Conservation (phyloP, 345 rosid genomes). For the Euphorbia pulcherrima region DNA sequence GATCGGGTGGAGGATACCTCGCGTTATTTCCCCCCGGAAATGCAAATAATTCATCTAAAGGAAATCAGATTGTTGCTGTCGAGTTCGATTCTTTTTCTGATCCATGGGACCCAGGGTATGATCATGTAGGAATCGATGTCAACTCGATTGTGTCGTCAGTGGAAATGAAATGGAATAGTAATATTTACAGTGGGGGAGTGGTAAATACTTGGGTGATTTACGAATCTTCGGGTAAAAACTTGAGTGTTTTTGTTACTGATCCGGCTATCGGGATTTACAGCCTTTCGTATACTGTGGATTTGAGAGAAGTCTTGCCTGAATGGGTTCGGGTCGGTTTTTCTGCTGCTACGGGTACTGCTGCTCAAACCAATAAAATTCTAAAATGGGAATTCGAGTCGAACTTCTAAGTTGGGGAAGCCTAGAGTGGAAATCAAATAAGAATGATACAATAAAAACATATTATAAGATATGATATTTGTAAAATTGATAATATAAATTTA, state of each 20-base stretch:
- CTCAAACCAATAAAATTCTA: slow-evolving; percentile 34
- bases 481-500: neutral
- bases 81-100: slow-evolving; percentile 38
- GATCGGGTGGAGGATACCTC: slow-evolving; percentile 39
- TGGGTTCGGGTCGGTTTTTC: slow-evolving; percentile 47
- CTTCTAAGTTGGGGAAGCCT: slow-evolving; percentile 20
- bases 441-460: neutral
- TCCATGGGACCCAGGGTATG: slow-evolving; percentile 37
- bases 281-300: slow-evolving; percentile 34
- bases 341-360: slow-evolving; percentile 41
- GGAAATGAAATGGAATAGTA: slow-evolving; percentile 24
- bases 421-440: neutral
- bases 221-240: slow-evolving; percentile 35
- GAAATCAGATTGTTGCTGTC: slow-evolving; percentile 35
- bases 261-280: slow-evolving; percentile 33
- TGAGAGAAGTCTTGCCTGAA: slow-evolving; percentile 38
- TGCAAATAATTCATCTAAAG: neutral
- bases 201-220: slow-evolving; percentile 48
- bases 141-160: slow-evolving; percentile 36
- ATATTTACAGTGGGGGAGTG: slow-evolving; percentile 27
- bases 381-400: slow-evolving; percentile 43
- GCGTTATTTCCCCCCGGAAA: slow-evolving; percentile 27
- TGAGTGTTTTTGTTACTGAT: slow-evolving; percentile 28
- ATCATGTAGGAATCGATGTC: slow-evolving; percentile 50
- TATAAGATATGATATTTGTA: neutral